phyloP scores from a whole-genome alignment of 768 basidiomycete species.

The Collybia mongolica region DNA sequence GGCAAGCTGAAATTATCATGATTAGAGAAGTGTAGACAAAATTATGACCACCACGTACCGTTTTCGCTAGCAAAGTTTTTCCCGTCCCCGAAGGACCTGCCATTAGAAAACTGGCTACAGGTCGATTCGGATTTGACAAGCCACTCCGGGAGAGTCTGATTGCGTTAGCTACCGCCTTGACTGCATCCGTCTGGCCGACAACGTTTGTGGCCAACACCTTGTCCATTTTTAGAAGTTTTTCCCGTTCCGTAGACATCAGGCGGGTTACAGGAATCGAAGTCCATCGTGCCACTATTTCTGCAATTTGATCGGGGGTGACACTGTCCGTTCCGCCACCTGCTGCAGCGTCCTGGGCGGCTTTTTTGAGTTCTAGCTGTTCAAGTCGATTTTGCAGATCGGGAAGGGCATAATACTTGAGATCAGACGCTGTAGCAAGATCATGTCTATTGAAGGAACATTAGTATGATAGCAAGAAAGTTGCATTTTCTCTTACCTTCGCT shows the following conservation, averaged over 20 bases:
- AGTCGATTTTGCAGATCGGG: slow-evolving; percentile 81
- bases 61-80: slow-evolving; percentile 89
- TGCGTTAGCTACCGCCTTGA: slow-evolving; percentile 91
- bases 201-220: slow-evolving; percentile 74
- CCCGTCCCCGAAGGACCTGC: slow-evolving; percentile 90
- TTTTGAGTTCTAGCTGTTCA: slow-evolving; percentile 70
- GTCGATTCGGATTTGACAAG: slow-evolving; percentile 83
- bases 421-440: slow-evolving; percentile 78
- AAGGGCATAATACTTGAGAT: slow-evolving; percentile 88
- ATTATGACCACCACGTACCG: slow-evolving; percentile 45
- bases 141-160: slow-evolving; percentile 91
- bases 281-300: slow-evolving; percentile 93
- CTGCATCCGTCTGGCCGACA: slow-evolving; percentile 88
- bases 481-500: slow-evolving; percentile 59
- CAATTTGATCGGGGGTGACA: slow-evolving; percentile 88
- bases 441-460: slow-evolving; percentile 37
- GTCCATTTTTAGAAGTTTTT: slow-evolving; percentile 87
- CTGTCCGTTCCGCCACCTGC: slow-evolving; percentile 56
- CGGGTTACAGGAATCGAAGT: slow-evolving; percentile 89
- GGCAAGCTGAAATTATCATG: slow-evolving; percentile 59
- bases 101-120: slow-evolving; percentile 92
- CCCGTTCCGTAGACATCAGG: slow-evolving; percentile 85
- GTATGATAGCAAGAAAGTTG: slow-evolving; percentile 3
- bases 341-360: slow-evolving; percentile 66
- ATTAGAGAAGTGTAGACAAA: neutral